Conservation (phyloP, 2,329 filamentous ascomycete species). For the Chrysoporthe deuterocubensis region DNA sequence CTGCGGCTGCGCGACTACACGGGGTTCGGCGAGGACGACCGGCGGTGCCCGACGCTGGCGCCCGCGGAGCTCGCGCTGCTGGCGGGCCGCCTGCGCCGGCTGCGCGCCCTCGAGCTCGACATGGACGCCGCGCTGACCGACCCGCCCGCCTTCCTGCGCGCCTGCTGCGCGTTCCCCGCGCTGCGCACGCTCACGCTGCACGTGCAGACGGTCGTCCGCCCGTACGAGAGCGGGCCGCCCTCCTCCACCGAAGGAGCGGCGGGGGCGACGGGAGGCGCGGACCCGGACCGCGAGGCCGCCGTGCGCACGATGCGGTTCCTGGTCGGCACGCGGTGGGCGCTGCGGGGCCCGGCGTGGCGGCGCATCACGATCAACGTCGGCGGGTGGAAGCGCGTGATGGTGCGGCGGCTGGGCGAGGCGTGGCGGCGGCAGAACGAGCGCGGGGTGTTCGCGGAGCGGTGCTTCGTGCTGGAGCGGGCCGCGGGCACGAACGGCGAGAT, state of each 20-base stretch:
- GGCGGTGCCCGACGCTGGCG: conserved; percentile 47
- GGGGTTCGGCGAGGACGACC: conserved; percentile 49
- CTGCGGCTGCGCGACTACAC: conserved; percentile 51
- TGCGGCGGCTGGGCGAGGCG: conserved; percentile 45
- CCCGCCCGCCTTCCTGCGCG: conserved; percentile 42
- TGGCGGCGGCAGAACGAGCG: conserved; percentile 47
- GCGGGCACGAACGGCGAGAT: conserved; percentile 20
- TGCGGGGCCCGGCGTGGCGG: conserved; percentile 38
- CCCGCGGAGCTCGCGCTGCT: conserved; percentile 41
- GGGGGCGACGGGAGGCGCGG: too few relatives aligned
- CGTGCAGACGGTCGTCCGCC: conserved; percentile 47
- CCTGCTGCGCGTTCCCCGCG: conserved; percentile 44
- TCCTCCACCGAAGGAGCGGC: too few relatives aligned
- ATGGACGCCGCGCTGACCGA: conserved; percentile 46
- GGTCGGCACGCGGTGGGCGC: conserved; percentile 34
- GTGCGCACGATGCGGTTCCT: conserved; percentile 41
- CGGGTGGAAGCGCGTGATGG: conserved; percentile 51
- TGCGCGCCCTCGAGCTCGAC: conserved; percentile 52
- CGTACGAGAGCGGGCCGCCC: conserved; percentile 33
- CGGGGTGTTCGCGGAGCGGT: conserved; percentile 52
- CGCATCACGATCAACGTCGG: conserved; percentile 52
- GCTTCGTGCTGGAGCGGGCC: conserved; percentile 46
- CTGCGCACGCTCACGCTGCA: conserved; percentile 49
- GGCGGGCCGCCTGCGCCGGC: conserved; percentile 36
- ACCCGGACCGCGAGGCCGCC: conserved; percentile 44